These are phyloP conservation scores for Rubus idaeus DNA, from an alignment of 306 rosid species.

Conservation along the genomic window DNA sequence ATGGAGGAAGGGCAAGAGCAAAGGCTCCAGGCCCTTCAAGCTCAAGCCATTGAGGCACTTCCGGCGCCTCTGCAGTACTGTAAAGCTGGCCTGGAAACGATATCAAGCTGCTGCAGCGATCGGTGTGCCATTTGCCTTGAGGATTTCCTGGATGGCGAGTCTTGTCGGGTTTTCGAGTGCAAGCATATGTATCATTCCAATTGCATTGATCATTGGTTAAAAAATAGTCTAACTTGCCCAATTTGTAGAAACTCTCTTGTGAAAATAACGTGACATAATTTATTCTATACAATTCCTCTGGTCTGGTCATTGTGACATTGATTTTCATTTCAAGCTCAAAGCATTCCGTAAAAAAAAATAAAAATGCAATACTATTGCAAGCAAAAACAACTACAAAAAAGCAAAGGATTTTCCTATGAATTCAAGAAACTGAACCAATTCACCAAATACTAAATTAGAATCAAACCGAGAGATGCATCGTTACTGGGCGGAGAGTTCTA, in stretches of 20 bases:
- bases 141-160: conserved; percentile 12
- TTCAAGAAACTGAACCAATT: background rate
- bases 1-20: conserved; percentile 14
- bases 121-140: conserved; percentile 23
- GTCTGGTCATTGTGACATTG: background rate
- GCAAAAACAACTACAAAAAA: background rate
- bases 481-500: too few relatives aligned
- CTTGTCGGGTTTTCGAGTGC: conserved; percentile 12
- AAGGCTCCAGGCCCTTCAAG: background rate
- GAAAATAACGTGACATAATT: background rate
- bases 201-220: conserved; percentile 16
- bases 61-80: background rate
- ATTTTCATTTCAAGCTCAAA: background rate
- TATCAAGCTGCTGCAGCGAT: background rate
- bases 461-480: too few relatives aligned
- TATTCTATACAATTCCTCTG: background rate
- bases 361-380: background rate
- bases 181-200: conserved; percentile 15
- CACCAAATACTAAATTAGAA: background rate
- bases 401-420: background rate
- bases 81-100: background rate
- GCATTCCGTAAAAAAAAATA: background rate
- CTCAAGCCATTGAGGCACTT: background rate
- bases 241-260: conserved; percentile 19
- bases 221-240: conserved; percentile 17